Evolutionary conservation across 169 alveolate species (phyloP), one percentile per base, ranked within the genome.

Genomic region (Cryptosporidium tyzzeri): DNA sequence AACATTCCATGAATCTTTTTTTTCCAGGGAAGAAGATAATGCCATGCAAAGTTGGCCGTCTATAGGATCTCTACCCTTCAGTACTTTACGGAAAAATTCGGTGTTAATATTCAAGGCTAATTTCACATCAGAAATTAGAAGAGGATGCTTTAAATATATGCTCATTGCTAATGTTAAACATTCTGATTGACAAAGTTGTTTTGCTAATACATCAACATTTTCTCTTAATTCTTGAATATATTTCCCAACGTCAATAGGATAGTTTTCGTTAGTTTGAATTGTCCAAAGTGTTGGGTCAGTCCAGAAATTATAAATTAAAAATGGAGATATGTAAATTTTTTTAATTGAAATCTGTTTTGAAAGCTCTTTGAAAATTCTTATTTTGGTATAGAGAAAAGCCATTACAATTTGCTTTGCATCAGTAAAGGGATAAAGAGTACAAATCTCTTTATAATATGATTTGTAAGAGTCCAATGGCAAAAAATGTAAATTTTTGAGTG

Each of bases 41-140:
- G 89, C 75, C 89, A 80, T 80, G 18, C 89, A 80, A 16, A 80
- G 67, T 16, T 80, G 89, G 9, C 89, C 89, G 62, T 80, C 89
- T 65, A 80, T 80, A 12, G 89, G 89, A 59, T 80, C 89, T 67
- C 59, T 80, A 41, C 89, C 89, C 10, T 80, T 80, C 2, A 80
- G 75, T 44, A 80, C 89, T 65, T 80, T 80, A 31, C 89, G 69
- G 51, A 80, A 80, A 65, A 62, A 80, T 23, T 80, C 89, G 0
- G 65, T 39, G 41, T 80, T 80, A 16, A 80, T 80, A 41, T 59
- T 65, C 53, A 48, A 9, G 7, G 44, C 29, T 16, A 59, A 23
- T n/a, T 61, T 21, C 33, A 80, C 29, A 26, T 80, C 68, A 26
- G 41, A 41, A 45, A 80, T 80, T 12, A 62, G 23, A 21, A 45